Percentiles rank a stretch among this genome's conserved stretches.
Conservation (phyloP, 306 rosid species). For the Trifolium fragiferum region DNA sequence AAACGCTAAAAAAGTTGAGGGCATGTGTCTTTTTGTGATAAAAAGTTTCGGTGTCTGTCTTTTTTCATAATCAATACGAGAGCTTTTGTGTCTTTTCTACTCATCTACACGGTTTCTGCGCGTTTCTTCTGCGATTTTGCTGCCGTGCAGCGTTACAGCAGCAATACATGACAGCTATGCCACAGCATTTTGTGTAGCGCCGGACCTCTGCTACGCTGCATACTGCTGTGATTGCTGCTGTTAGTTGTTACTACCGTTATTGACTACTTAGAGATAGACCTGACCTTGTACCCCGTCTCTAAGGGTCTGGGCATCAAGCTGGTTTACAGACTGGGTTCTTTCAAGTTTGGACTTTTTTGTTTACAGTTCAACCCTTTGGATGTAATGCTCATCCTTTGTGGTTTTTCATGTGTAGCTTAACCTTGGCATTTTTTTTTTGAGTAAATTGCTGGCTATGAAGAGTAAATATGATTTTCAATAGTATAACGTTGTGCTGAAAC, state of each 20-base stretch:
- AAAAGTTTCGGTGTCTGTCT: no score
- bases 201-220: background rate
- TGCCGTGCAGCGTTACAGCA: no score
- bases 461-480: slow-evolving; percentile 22
- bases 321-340: slow-evolving; percentile 22
- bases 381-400: slow-evolving; percentile 28
- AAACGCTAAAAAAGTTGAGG: no score
- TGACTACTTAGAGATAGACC: background rate
- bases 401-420: slow-evolving; percentile 30
- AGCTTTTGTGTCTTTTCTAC: no score
- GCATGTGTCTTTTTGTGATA: no score
- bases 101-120: no score
- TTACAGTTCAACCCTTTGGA: slow-evolving; percentile 29
- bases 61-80: no score
- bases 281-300: slow-evolving; percentile 4
- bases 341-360: slow-evolving; percentile 19
- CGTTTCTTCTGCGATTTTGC: no score
- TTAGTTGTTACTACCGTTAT: background rate
- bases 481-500: slow-evolving; percentile 8
- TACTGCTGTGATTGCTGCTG: background rate
- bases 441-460: slow-evolving; percentile 13
- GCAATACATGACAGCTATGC: no score
- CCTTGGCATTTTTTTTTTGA: slow-evolving; percentile 20
- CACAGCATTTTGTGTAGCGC: background rate
- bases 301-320: slow-evolving; percentile 20